These are phyloP conservation scores for Theileria parva DNA, from an alignment of 169 alveolate genomes.

Conservation along the genomic window DNA sequence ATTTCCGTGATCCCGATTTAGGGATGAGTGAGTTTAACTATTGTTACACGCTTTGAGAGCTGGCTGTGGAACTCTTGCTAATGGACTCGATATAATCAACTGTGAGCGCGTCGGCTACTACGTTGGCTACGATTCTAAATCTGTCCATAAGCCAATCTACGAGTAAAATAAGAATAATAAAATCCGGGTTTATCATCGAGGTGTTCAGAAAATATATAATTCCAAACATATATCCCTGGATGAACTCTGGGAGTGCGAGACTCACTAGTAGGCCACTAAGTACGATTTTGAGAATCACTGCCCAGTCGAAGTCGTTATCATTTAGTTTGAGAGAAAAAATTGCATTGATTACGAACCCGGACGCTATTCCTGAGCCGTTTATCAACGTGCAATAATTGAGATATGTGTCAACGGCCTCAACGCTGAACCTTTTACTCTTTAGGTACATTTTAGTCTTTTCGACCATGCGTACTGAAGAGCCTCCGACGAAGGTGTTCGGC, in stretches of 20 bases:
- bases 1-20: not conserved
- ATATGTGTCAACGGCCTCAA: slow-evolving; percentile 21
- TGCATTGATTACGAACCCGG: slow-evolving; percentile 29
- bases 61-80: not conserved
- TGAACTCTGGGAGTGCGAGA: slow-evolving; percentile 17
- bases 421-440: slow-evolving; percentile 23
- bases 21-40: not conserved
- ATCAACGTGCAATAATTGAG: slow-evolving; percentile 14
- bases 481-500: slow-evolving; percentile 29
- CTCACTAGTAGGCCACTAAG: slow-evolving; percentile 8
- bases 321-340: slow-evolving; percentile 18
- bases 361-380: slow-evolving; percentile 26
- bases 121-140: slow-evolving; percentile 21
- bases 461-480: slow-evolving; percentile 32
- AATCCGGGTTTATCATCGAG: slow-evolving; percentile 24
- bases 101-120: slow-evolving; percentile 28
- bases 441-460: slow-evolving; percentile 33
- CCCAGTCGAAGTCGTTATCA: slow-evolving; percentile 29
- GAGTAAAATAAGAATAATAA: slow-evolving; percentile 9
- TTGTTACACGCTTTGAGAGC: slow-evolving; percentile 3
- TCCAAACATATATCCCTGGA: slow-evolving; percentile 34
- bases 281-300: slow-evolving; percentile 19
- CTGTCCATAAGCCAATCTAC: slow-evolving; percentile 33
- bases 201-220: slow-evolving; percentile 29
- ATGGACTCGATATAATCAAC: slow-evolving; percentile 33